Percentiles rank a stretch among this genome's conserved stretches.
Conservation (phyloP, 495 filamentous ascomycete genomes). For the Beverwykella pulmonaria region DNA sequence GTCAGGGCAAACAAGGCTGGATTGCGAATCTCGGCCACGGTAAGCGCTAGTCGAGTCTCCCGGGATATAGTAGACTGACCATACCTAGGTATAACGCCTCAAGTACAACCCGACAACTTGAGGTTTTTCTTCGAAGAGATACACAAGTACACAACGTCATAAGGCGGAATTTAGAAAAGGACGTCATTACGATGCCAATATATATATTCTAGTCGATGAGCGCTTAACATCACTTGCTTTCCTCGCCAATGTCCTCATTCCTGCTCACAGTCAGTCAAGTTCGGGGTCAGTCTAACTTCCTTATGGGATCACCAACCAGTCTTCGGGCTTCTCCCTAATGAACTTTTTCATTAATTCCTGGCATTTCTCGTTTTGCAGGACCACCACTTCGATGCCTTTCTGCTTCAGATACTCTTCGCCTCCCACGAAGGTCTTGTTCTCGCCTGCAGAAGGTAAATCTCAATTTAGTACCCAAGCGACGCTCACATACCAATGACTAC, state of each 20-base stretch:
- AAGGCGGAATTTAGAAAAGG: conserved; percentile 11
- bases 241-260: conserved; percentile 41
- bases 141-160: conserved; percentile 53
- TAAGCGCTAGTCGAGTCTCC: conserved; percentile 45
- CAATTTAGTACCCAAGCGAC: not conserved
- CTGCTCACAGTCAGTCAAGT: conserved; percentile 10
- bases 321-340: conserved; percentile 71
- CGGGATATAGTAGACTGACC: conserved; percentile 9
- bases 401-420: conserved; percentile 73
- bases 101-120: conserved; percentile 88
- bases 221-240: conserved; percentile 7
- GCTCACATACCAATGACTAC: conserved; percentile 62
- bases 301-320: conserved; percentile 60
- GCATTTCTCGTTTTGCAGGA: conserved; percentile 69
- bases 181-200: not conserved
- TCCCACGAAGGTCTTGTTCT: conserved; percentile 78
- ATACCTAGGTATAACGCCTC: conserved; percentile 77
- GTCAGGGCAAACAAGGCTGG: conserved; percentile 84
- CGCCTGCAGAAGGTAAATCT: conserved; percentile 51
- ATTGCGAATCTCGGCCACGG: conserved; percentile 89
- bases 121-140: conserved; percentile 94
- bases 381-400: conserved; percentile 74
- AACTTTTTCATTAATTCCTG: conserved; percentile 75
- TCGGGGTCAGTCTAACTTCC: not conserved
- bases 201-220: not conserved